phyloP scores from a whole-genome alignment of 2,329 filamentous ascomycete genomes.

The Verruconis gallopava region DNA sequence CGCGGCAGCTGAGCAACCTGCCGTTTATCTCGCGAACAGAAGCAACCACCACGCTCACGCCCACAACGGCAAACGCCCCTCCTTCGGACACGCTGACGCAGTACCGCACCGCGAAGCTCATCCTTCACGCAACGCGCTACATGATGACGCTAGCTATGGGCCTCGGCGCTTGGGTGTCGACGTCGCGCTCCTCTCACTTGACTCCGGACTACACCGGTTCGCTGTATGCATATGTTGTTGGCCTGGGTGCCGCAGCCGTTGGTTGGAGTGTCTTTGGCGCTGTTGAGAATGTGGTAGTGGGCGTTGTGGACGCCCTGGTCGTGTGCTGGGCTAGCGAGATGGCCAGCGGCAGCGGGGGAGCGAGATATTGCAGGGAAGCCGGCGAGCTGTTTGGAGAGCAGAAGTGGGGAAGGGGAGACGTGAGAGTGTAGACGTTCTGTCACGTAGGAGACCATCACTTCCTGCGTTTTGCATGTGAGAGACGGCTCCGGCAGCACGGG shows the following conservation, averaged over 20 bases:
- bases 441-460: not conserved
- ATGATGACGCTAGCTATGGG: constrained; percentile 84
- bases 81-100: constrained; percentile 50
- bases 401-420: constrained; percentile 7
- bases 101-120: constrained; percentile 80
- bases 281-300: constrained; percentile 77
- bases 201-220: constrained; percentile 51
- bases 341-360: constrained; percentile 41
- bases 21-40: constrained; percentile 61
- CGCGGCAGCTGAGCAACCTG: constrained; percentile 69
- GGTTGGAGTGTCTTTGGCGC: constrained; percentile 87
- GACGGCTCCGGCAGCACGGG: no score
- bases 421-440: constrained; percentile 3
- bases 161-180: constrained; percentile 93
- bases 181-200: constrained; percentile 64
- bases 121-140: constrained; percentile 80
- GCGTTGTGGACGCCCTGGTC: constrained; percentile 75
- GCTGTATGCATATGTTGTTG: constrained; percentile 88
- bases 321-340: constrained; percentile 89
- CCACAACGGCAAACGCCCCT: constrained; percentile 21
- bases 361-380: constrained; percentile 82
- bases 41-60: constrained; percentile 53
- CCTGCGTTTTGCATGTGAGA: not conserved
- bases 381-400: constrained; percentile 70
- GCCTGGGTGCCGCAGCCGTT: constrained; percentile 82